Conservation (phyloP, 2,329 filamentous ascomycete species). For the Tympanopsis confertula region DNA sequence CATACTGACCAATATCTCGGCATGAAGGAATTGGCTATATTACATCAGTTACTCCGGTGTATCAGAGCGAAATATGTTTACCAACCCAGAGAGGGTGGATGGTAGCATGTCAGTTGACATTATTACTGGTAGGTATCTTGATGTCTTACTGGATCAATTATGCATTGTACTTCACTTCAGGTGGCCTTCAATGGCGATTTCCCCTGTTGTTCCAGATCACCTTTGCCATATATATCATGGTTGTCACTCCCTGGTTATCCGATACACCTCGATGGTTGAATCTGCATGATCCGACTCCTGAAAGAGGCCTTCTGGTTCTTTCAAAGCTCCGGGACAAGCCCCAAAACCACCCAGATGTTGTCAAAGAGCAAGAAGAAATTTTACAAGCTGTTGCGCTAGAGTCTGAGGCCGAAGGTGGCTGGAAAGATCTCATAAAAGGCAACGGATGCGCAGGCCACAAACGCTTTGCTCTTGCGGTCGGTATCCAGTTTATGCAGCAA, state of each 20-base stretch:
- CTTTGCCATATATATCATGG: conserved; percentile 13
- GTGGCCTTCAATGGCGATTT: conserved; percentile 14
- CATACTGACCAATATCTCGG: not conserved
- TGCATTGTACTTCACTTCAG: conserved; percentile 12
- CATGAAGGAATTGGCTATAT: conserved; percentile 9
- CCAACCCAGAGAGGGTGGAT: conserved; percentile 14
- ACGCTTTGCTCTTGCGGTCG: conserved; percentile 19
- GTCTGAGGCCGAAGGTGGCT: conserved; percentile 9
- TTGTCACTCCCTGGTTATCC: conserved; percentile 12
- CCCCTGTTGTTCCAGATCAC: conserved; percentile 14
- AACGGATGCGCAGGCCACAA: conserved; percentile 18
- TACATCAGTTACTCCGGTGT: conserved; percentile 14
- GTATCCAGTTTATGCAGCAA: conserved; percentile 26
- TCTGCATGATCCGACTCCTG: conserved; percentile 11
- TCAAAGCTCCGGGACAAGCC: conserved; percentile 8
- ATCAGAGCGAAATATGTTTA: conserved; percentile 13
- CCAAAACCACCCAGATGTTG: conserved; percentile 6
- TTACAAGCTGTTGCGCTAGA: conserved; percentile 7
- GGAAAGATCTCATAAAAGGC: conserved; percentile 17
- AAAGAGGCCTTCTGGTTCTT: conserved; percentile 10
- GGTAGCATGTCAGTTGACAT: conserved; percentile 12
- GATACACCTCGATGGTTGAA: conserved; percentile 18
- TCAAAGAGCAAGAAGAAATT: conserved; percentile 8
- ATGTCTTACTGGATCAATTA: conserved; percentile 12
- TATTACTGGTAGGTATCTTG: conserved; percentile 12